phyloP scores from a whole-genome alignment of 2,329 filamentous ascomycete genomes.

The Pseudogymnoascus sp. region DNA sequence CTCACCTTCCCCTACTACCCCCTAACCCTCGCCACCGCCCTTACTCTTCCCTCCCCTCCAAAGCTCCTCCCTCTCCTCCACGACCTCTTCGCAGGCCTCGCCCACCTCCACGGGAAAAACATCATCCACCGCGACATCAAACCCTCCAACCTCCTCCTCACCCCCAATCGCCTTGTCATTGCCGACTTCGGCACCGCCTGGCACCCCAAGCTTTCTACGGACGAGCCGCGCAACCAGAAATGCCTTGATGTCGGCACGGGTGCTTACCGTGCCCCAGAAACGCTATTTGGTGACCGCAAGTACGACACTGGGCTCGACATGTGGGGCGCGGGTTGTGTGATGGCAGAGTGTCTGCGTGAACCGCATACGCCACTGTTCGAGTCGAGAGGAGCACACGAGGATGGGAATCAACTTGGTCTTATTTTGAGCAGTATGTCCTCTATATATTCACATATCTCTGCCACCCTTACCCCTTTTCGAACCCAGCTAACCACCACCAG shows the following conservation, averaged over 20 bases:
- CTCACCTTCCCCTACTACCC: conserved; percentile 81
- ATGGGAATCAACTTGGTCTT: conserved; percentile 85
- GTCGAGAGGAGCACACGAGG: conserved; percentile 59
- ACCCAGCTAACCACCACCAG: conserved; percentile 40
- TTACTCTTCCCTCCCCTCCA: conserved; percentile 34
- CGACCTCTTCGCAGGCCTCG: conserved; percentile 63
- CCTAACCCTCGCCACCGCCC: conserved; percentile 58
- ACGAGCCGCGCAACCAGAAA: conserved; percentile 60
- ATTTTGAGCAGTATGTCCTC: conserved; percentile 43
- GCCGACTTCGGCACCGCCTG: conserved; percentile 92
- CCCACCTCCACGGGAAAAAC: conserved; percentile 59
- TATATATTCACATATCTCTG: not conserved
- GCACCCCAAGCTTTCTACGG: conserved; percentile 50
- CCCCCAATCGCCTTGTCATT: conserved; percentile 56
- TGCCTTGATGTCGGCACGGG: conserved; percentile 92
- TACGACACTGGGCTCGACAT: conserved; percentile 73
- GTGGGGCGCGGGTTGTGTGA: conserved; percentile 79
- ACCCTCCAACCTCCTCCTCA: conserved; percentile 76
- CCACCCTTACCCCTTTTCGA: not conserved
- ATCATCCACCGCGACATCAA: conserved; percentile 95
- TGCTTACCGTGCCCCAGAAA: conserved; percentile 81
- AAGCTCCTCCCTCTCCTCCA: conserved; percentile 38
- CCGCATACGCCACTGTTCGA: conserved; percentile 65
- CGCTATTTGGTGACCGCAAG: conserved; percentile 70
- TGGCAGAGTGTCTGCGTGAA: conserved; percentile 61